These are phyloP conservation scores for Prunus campanulata DNA, from an alignment of 306 rosid species.

Conservation along the genomic window DNA sequence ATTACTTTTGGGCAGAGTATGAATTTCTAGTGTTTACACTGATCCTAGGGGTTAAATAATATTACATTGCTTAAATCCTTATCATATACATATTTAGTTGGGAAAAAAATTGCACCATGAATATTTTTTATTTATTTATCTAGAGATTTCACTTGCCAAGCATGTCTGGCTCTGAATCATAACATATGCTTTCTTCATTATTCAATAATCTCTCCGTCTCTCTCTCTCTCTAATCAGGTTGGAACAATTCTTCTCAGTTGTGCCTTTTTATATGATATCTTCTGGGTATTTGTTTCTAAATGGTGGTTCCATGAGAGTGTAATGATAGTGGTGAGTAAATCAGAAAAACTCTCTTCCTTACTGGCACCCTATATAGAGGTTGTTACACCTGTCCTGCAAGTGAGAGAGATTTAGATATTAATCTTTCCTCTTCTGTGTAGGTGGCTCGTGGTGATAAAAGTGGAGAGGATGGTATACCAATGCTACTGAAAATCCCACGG, in stretches of 20 bases:
- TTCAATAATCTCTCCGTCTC: not conserved
- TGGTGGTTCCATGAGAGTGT: conserved; percentile 98
- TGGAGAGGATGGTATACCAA: conserved; percentile 99
- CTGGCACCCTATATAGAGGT: not conserved
- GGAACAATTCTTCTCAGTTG: conserved; percentile 98
- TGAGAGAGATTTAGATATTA: not conserved
- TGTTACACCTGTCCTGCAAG: not conserved
- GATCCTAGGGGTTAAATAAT: not conserved
- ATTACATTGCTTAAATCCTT: not conserved
- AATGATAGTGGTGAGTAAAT: conserved; percentile 94
- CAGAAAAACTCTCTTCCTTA: conserved; percentile 5
- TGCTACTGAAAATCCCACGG: conserved; percentile 96
- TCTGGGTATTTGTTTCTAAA: conserved; percentile 97
- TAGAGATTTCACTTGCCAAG: not conserved
- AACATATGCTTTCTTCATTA: not conserved
- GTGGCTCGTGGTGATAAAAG: conserved; percentile 98
- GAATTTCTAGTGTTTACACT: not conserved
- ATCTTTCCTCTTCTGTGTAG: conserved; percentile 39
- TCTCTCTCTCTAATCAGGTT: conserved; percentile 53
- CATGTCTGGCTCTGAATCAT: not conserved
- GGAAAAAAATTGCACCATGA: not conserved
- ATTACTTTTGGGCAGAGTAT: not conserved
- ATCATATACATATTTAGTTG: not conserved
- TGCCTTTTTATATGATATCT: conserved; percentile 90
- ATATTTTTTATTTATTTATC: not conserved